These are phyloP conservation scores for Antitrichia curtipendula DNA, from an alignment of 225 moss, liverwort and hornwort species.

Conservation along the genomic window DNA sequence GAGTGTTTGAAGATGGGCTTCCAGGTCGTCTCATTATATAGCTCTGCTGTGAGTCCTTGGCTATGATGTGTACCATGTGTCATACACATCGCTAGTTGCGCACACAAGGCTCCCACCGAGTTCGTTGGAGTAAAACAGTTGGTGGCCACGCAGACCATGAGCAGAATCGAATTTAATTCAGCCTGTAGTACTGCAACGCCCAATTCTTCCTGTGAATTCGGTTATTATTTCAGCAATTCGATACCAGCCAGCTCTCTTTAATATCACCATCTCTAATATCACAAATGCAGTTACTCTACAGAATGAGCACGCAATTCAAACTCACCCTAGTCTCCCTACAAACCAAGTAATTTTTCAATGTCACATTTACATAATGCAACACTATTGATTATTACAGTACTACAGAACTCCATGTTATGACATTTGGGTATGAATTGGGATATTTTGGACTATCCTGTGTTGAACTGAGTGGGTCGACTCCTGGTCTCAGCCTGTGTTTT, in stretches of 20 bases:
- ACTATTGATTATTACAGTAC: not conserved
- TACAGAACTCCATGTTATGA: not conserved
- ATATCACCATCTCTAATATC: not conserved
- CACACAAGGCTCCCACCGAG: conserved; percentile 19
- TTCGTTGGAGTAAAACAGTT: conserved; percentile 24
- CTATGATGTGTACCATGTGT: not conserved
- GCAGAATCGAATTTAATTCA: not conserved
- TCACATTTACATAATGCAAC: not conserved
- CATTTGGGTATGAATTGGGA: not conserved
- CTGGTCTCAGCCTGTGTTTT: too few relatives aligned
- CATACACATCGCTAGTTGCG: not conserved
- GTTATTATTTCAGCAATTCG: not conserved
- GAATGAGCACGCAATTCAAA: not conserved
- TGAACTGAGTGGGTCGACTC: not conserved
- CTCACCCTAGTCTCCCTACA: not conserved
- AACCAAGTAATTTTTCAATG: not conserved
- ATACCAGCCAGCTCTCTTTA: not conserved
- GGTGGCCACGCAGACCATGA: conserved; percentile 1
- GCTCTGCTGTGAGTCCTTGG: not conserved
- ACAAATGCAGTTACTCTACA: not conserved
- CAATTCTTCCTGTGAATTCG: not conserved
- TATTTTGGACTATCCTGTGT: not conserved
- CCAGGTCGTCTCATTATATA: not conserved
- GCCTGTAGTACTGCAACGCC: not conserved
- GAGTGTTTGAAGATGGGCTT: not conserved